phyloP scores from a whole-genome alignment of 1,284 basidiomycete genomes.

The Melanopsichium pennsylvanicum region DNA sequence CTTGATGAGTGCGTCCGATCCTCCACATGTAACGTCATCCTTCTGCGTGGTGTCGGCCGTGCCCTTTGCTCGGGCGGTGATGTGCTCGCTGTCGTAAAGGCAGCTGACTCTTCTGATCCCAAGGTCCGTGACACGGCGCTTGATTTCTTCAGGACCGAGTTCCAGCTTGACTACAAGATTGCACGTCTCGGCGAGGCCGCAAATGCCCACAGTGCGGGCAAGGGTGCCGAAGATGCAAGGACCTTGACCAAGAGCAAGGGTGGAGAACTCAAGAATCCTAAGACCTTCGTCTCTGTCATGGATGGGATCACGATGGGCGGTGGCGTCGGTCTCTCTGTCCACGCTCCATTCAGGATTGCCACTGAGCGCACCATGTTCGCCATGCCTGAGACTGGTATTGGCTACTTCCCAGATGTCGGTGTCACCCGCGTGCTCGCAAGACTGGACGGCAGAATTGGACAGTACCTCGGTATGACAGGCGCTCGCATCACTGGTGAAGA shows the following conservation, averaged over 20 bases:
- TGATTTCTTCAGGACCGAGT: constrained; percentile 92
- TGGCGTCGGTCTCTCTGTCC: constrained; percentile 87
- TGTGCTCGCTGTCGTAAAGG: constrained; percentile 72
- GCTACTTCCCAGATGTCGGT: constrained; percentile 82
- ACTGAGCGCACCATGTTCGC: constrained; percentile 86
- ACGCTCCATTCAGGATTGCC: constrained; percentile 88
- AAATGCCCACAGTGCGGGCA: constrained; percentile 69
- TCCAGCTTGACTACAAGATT: constrained; percentile 85
- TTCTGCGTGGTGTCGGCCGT: constrained; percentile 71
- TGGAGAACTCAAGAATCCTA: constrained; percentile 31
- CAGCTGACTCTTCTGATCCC: constrained; percentile 42
- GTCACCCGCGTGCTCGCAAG: constrained; percentile 87
- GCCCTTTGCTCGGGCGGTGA: constrained; percentile 97
- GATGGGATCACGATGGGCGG: constrained; percentile 79
- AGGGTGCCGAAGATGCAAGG: constrained; percentile 36
- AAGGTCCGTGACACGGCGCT: constrained; percentile 71
- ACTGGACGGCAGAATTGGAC: constrained; percentile 89
- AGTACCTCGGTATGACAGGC: constrained; percentile 91
- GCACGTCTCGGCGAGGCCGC: constrained; percentile 69
- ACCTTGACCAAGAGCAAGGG: constrained; percentile 38
- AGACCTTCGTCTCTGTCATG: constrained; percentile 88
- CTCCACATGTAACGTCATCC: constrained; percentile 48
- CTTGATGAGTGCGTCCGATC: constrained; percentile 72
- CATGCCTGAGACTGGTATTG: constrained; percentile 77
- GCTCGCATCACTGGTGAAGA: constrained; percentile 58